Percentiles rank a stretch among this genome's conserved stretches.
phyloP scores from a whole-genome alignment of 108 stramenopile genomes.

The Skeletonema grethae region DNA sequence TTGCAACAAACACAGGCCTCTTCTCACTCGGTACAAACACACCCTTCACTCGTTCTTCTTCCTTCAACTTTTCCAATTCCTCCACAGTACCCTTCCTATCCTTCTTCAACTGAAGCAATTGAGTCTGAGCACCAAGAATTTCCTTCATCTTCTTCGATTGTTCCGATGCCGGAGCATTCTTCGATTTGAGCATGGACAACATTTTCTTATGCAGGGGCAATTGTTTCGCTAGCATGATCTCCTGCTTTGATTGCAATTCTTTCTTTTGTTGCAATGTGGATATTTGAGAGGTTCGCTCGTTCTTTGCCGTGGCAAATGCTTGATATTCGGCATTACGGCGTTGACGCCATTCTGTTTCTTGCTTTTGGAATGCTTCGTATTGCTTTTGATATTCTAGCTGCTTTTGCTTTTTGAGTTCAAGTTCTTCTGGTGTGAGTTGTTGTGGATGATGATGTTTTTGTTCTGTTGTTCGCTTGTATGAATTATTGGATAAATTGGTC shows the following conservation, averaged over 20 bases:
- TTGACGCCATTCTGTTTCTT: constrained; percentile 16
- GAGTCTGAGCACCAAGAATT: constrained; percentile 29
- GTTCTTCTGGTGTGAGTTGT: constrained; percentile 6
- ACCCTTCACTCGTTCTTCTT: constrained; percentile 19
- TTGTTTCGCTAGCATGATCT: constrained; percentile 22
- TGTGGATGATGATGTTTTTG: not conserved
- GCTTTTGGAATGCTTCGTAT: constrained; percentile 15
- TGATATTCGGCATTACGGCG: constrained; percentile 32
- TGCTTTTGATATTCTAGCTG: constrained; percentile 12
- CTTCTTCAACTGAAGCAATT: constrained; percentile 38
- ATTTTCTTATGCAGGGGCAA: constrained; percentile 43
- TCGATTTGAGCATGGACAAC: constrained; percentile 22
- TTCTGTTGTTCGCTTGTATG: not conserved
- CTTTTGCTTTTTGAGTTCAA: constrained; percentile 15
- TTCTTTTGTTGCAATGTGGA: constrained; percentile 35
- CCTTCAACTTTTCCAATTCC: constrained; percentile 24
- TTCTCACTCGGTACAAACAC: constrained; percentile 22
- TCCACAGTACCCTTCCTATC: constrained; percentile 24
- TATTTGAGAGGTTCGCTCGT: constrained; percentile 10
- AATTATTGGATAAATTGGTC: not conserved
- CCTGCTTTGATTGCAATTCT: constrained; percentile 25
- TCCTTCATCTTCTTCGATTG: constrained; percentile 45
- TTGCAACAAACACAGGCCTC: constrained; percentile 11
- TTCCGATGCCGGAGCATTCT: constrained; percentile 15
- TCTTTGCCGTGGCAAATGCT: constrained; percentile 2